Evolutionary conservation across 139 green algal species (phyloP).

Genomic region (Chlorella vulgaris): DNA sequence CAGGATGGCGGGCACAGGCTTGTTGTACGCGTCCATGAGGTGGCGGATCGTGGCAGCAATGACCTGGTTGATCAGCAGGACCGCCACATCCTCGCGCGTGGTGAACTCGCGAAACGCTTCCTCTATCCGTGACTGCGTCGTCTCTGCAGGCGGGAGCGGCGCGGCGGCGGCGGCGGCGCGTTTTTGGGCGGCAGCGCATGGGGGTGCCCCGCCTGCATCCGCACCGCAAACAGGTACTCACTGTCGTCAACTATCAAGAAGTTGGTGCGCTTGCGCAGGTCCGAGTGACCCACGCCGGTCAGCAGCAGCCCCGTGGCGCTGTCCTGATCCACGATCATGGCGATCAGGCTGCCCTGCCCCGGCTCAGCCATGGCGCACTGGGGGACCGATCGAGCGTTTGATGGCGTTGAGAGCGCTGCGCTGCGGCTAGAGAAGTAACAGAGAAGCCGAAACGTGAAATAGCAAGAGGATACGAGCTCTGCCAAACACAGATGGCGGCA

Average conservation of each 20-base stretch:
- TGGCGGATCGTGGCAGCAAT: conserved; percentile 82
- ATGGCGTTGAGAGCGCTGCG: too few relatives aligned
- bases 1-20: conserved; percentile 86
- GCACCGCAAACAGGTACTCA: conserved; percentile 45
- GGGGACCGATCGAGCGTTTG: too few relatives aligned
- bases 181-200: too few relatives aligned
- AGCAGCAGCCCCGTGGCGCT: conserved; percentile 98
- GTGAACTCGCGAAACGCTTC: conserved; percentile 94
- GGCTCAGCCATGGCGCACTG: conserved; percentile 3
- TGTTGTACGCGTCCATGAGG: conserved; percentile 79
- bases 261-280: conserved; percentile 90
- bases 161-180: too few relatives aligned
- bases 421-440: too few relatives aligned
- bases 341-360: conserved; percentile 43
- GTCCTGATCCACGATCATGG: conserved; percentile 82
- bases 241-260: conserved; percentile 96
- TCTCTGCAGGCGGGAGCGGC: conserved; percentile 63
- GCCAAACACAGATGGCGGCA: too few relatives aligned
- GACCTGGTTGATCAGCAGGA: conserved; percentile 94
- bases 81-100: conserved; percentile 89
- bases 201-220: too few relatives aligned
- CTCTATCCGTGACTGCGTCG: conserved; percentile 86
- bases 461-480: too few relatives aligned
- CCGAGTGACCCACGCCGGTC: conserved; percentile 93
- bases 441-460: too few relatives aligned